Percentiles rank a stretch among this genome's conserved stretches.
Conservation (phyloP, 306 rosid genomes). For the Macrotyloma uniflorum region DNA sequence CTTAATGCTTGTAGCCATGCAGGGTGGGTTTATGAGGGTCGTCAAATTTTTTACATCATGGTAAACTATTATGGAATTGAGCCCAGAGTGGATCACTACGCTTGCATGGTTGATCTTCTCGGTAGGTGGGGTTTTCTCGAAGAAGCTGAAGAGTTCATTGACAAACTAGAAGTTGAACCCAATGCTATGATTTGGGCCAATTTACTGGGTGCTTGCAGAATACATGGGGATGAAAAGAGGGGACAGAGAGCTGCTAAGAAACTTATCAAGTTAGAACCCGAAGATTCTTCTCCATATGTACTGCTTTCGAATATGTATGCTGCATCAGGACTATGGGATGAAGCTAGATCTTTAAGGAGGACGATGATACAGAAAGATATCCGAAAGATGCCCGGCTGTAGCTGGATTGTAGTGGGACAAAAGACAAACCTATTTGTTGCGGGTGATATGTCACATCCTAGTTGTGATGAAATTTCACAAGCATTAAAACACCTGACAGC, state of each 20-base stretch:
- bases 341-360: slow-evolving; percentile 63
- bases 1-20: slow-evolving; percentile 90
- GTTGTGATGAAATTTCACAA: slow-evolving; percentile 51
- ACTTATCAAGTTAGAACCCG: slow-evolving; percentile 65
- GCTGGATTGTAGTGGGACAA: slow-evolving; percentile 75
- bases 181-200: slow-evolving; percentile 77
- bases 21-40: slow-evolving; percentile 75
- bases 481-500: slow-evolving; percentile 53
- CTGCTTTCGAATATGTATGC: slow-evolving; percentile 72
- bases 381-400: slow-evolving; percentile 70
- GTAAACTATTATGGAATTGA: slow-evolving; percentile 49
- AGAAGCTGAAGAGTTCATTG: slow-evolving; percentile 73
- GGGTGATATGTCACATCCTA: slow-evolving; percentile 56
- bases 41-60: slow-evolving; percentile 54
- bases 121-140: slow-evolving; percentile 82
- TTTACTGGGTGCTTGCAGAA: slow-evolving; percentile 74
- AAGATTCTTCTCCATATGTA: slow-evolving; percentile 69
- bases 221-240: slow-evolving; percentile 83
- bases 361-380: slow-evolving; percentile 69
- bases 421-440: slow-evolving; percentile 57
- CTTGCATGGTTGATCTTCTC: slow-evolving; percentile 78
- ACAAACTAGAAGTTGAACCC: slow-evolving; percentile 47
- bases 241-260: slow-evolving; percentile 69
- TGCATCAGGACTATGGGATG: slow-evolving; percentile 75
- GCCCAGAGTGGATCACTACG: slow-evolving; percentile 70